A percentile compares a stretch with the other conserved stretches of the same genome.
Conservation (phyloP, 176 grass and related monocot species). For the Aegilops umbellulata region DNA sequence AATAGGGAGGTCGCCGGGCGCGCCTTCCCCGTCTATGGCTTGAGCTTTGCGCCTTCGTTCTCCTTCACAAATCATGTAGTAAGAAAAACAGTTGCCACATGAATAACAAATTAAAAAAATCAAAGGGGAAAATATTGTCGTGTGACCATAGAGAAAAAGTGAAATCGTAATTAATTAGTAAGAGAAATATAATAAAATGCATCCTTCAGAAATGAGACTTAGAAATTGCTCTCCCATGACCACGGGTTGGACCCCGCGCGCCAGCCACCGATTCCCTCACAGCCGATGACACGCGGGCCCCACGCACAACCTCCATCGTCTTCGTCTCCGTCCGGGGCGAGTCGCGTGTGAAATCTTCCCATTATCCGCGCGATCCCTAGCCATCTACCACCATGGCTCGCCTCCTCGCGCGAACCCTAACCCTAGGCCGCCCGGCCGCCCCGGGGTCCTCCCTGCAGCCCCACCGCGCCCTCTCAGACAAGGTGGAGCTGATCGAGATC, state of each 20-base stretch:
- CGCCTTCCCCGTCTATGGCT: too few species aligned
- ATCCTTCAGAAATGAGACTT: too few species aligned
- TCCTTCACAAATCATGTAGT: too few species aligned
- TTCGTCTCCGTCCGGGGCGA: not conserved
- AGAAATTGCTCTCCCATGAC: too few species aligned
- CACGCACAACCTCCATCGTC: not conserved
- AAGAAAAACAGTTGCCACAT: too few species aligned
- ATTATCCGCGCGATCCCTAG: not conserved
- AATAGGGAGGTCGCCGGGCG: too few species aligned
- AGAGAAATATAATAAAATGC: too few species aligned
- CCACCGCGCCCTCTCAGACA: slow-evolving; percentile 28
- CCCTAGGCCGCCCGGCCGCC: slow-evolving; percentile 7
- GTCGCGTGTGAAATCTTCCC: not conserved
- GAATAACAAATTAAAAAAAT: too few species aligned
- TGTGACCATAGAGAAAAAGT: too few species aligned
- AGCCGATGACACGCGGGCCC: not conserved
- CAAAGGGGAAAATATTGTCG: too few species aligned
- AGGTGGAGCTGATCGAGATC: slow-evolving; percentile 73
- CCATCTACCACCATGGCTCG: slow-evolving; percentile 48
- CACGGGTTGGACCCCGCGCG: not conserved
- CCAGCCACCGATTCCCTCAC: not conserved
- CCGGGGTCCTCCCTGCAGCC: not conserved
- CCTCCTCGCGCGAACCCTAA: slow-evolving; percentile 55
- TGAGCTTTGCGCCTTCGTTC: too few species aligned
- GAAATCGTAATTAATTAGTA: too few species aligned